Evolutionary conservation across 1,139 yeast genomes (phyloP).

Genomic region (Ashbya aceris): DNA sequence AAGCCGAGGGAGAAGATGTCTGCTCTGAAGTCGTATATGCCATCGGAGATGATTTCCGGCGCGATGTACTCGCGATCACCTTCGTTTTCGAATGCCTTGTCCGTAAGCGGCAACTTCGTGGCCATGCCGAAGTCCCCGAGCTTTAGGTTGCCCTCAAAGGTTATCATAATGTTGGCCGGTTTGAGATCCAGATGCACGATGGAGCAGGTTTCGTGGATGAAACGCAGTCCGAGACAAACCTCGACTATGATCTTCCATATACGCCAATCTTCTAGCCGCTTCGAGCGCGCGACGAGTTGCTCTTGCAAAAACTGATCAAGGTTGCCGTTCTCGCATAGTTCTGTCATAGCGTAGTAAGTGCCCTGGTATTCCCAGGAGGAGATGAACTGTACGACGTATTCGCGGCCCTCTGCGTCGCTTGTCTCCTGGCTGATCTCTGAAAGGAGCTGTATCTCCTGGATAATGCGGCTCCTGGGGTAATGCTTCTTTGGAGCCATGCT

Average conservation of each 20-base stretch:
- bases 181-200: slow-evolving; percentile 81
- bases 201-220: slow-evolving; percentile 63
- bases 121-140: slow-evolving; percentile 65
- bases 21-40: slow-evolving; percentile 82
- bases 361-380: slow-evolving; percentile 75
- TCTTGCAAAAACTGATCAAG: slow-evolving; percentile 73
- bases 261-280: slow-evolving; percentile 76
- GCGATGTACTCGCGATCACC: slow-evolving; percentile 98
- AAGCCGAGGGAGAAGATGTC: slow-evolving; percentile 90
- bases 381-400: slow-evolving; percentile 66
- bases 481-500: slow-evolving; percentile 45
- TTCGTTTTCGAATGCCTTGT: slow-evolving; percentile 67
- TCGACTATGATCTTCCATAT: slow-evolving; percentile 94
- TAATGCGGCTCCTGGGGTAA: slow-evolving; percentile 29
- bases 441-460: slow-evolving; percentile 32
- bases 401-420: slow-evolving; percentile 64
- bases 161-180: slow-evolving; percentile 89
- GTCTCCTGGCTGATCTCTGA: slow-evolving; percentile 19
- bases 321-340: slow-evolving; percentile 90
- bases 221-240: slow-evolving; percentile 65
- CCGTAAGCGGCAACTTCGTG: slow-evolving; percentile 39
- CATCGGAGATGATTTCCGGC: slow-evolving; percentile 81
- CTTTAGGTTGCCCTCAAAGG: slow-evolving; percentile 81
- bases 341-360: slow-evolving; percentile 85
- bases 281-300: slow-evolving; percentile 53